Base-by-base conservation (phyloP, 2,329 filamentous ascomycete species). In the Alternaria triticimaculans region DNA sequence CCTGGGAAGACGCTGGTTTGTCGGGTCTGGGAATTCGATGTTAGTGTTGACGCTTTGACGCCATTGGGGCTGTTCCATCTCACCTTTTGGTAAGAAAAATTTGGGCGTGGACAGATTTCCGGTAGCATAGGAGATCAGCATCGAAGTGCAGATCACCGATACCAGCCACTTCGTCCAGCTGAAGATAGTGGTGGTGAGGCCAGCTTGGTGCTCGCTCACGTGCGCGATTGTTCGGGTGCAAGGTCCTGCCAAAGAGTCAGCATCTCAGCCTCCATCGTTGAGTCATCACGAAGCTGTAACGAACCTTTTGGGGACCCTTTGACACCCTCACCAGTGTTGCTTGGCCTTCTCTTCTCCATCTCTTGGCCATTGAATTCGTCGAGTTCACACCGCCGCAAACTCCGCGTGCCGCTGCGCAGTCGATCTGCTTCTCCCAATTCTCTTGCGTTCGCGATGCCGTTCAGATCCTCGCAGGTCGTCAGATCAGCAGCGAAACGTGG, bases 401-500 rank as follows among this genome's bases (percentile, higher is more conserved):
- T 63, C 26, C 58, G 62, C n/a, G 56, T 54, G 20, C 63, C 67
- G 51, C 50, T 61, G 59, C 65, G 53, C 56, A 72, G 57, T 15
- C 58, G 56, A 63, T 72, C 69, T 49, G 69, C 71, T 59, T 76
- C 72, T 14, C 71, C 67, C 18, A 76, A 60, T 58, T 76, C 74
- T 58, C 74, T 71, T n/a, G 71, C 69, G 60, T 76, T 75, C 15
- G 71, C 72, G 23, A 75, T 76, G 44, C 74, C 74, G 62, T 75
- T 76, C 30, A 77, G 33, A 55, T 76, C 73, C 55, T 73, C 65
- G 58, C 75, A 72, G 15, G 75, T 77, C 28, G 74, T 77, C 25
- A 76, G 63, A 62, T 76, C 75, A n/a, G 74, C 69, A 21, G 74
- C 73, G 60, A 76, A 74, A 45, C 59, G 65, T 33, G 74, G 75